Evolutionary conservation across 495 filamentous ascomycete species (phyloP).

Genomic region (Chaetomidium leptoderma): DNA sequence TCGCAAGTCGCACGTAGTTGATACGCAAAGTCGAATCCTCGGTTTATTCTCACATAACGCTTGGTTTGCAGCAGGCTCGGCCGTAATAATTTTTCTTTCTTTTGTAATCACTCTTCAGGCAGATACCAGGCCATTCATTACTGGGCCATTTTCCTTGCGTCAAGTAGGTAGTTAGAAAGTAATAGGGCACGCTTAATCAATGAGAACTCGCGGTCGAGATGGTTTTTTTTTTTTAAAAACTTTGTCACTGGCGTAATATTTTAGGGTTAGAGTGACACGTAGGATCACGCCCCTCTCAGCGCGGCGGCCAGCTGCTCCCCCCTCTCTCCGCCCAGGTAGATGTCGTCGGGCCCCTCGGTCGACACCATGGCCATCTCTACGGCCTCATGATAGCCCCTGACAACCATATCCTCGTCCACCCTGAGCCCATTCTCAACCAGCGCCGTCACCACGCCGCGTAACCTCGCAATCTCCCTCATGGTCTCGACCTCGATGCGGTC

Average conservation of each 20-base stretch:
- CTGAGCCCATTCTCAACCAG: constrained; percentile 74
- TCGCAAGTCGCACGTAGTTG: no score
- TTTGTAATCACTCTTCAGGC: neutral
- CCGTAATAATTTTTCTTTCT: neutral
- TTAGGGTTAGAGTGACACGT: no score
- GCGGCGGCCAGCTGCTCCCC: constrained; percentile 62
- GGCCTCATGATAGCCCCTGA: constrained; percentile 71
- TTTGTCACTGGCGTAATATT: neutral
- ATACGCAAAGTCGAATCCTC: no score
- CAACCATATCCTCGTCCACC: constrained; percentile 91
- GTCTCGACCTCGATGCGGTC: constrained; percentile 71
- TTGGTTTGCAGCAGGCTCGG: no score
- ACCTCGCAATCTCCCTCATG: constrained; percentile 78
- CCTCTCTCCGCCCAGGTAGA: constrained; percentile 70
- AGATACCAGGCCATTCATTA: neutral
- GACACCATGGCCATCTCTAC: constrained; percentile 63
- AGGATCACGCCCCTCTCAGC: constrained; percentile 38
- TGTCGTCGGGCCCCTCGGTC: constrained; percentile 45
- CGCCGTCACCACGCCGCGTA: constrained; percentile 72
- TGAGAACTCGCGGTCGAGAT: neutral
- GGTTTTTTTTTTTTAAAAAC: neutral
- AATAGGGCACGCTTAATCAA: no score
- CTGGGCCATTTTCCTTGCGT: neutral
- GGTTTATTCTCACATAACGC: no score
- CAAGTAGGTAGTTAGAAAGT: neutral